These are phyloP conservation scores for Ophiostoma sp. DNA, from an alignment of 2,329 filamentous ascomycete species.

Conservation along the genomic window DNA sequence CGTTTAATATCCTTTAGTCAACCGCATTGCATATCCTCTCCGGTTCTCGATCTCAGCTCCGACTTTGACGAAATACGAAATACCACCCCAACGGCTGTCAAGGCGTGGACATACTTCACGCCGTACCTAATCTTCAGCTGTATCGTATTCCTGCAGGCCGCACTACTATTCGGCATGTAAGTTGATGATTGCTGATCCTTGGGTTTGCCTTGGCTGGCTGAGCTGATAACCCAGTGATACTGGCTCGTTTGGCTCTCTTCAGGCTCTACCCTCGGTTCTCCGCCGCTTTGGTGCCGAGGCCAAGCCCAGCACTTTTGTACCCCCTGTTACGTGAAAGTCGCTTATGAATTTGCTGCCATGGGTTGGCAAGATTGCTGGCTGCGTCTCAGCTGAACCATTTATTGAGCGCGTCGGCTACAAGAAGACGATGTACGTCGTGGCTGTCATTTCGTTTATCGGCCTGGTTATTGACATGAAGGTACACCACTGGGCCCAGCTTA, in stretches of 20 bases:
- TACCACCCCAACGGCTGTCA: neutral
- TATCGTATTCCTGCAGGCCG: neutral
- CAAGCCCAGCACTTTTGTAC: neutral
- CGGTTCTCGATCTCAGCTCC: no score
- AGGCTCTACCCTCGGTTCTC: neutral
- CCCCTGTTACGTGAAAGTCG: conserved; percentile 3
- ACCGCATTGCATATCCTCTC: neutral
- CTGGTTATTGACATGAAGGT: neutral
- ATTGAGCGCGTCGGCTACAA: conserved; percentile 26
- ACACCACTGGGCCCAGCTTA: neutral
- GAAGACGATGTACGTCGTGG: conserved; percentile 15
- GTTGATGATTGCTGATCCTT: neutral
- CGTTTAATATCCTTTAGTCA: no score
- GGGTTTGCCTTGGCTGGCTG: neutral
- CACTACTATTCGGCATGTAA: neutral
- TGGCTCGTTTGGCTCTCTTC: neutral
- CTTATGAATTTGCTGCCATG: conserved; percentile 26
- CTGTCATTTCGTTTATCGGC: neutral
- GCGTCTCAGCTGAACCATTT: conserved; percentile 21
- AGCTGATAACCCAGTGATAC: neutral
- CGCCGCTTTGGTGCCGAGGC: neutral
- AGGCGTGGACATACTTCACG: neutral
- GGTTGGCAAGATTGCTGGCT: conserved; percentile 26
- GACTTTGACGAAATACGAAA: no score
- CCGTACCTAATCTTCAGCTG: neutral